Base-by-base conservation (phyloP, 1,284 basidiomycete species). In the Ceratobasidium sp. region DNA sequence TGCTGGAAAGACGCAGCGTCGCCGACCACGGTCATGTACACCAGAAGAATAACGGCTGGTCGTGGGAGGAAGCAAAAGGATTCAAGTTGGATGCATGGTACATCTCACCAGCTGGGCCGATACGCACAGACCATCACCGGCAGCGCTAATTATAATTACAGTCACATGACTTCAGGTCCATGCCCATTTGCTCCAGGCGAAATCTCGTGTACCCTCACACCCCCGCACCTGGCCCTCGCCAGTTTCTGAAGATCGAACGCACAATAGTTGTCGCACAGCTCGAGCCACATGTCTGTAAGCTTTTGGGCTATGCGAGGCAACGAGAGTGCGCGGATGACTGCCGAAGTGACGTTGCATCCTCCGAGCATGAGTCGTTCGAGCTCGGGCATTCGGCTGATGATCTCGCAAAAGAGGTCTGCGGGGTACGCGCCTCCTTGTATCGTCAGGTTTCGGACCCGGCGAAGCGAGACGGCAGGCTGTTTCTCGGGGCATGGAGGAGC, bases 211-310 rank as follows among this genome's bases (percentile, higher is more conserved):
- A 74, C 55, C 3, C 71, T 44, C 16, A 74, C 71, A 33, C 59
- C 59, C 18, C 71, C 71, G 33, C 71, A 74, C 33, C 71, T 41
- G 1, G 71, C 71, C 27, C 59, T 59, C 33, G 48, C 59, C 35
- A 74, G 18, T 33, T 59, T 38, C 14, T 74, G 54, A 3, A 74
- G 33, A 64, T 74, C 71, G 54, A 74, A 74, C 8, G 55, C 55
- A 44, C 71, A 74, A 54, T 74, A 74, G 20, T 64, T 54, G 18
- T 74, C 71, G 48, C 71, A 74, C 33, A 74, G 59, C 46, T 74
- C 71, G 30, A 74, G 71, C 71, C 71, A 74, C 71, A 74, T 74
- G 60, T 74, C 59, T 8, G 71, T 74, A 2, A 74, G 59, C 60
- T 74, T 74, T 7, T 44, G 71, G 3, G 71, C 71, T 10, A 74